A percentile compares a stretch with the other conserved stretches of the same genome.
phyloP scores from a whole-genome alignment of 345 rosid genomes.

The Triadica sebifera region DNA sequence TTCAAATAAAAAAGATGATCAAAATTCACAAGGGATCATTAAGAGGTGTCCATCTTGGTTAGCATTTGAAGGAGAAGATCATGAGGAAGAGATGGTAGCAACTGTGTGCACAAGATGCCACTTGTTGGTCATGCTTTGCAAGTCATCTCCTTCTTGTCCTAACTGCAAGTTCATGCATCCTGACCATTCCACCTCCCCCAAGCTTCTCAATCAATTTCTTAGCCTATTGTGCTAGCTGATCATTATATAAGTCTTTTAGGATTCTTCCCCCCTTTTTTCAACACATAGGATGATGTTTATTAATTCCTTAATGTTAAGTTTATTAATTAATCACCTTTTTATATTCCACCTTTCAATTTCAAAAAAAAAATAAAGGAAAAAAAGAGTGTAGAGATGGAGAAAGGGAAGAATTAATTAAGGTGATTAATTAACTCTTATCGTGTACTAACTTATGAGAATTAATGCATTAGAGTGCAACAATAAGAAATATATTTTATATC shows the following conservation, averaged over 20 bases:
- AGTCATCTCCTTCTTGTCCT: slow-evolving; percentile 76
- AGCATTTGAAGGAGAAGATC: slow-evolving; percentile 31
- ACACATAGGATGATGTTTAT: too few relatives aligned
- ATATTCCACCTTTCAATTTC: neutral
- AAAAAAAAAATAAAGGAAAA: slow-evolving; percentile 5
- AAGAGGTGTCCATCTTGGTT: slow-evolving; percentile 50
- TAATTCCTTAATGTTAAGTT: neutral
- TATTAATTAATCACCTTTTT: neutral
- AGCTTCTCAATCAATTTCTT: slow-evolving; percentile 49
- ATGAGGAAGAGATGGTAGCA: slow-evolving; percentile 62
- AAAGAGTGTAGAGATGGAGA: too few relatives aligned
- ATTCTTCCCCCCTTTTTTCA: neutral
- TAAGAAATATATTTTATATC: neutral
- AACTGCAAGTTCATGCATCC: slow-evolving; percentile 91
- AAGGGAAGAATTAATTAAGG: neutral
- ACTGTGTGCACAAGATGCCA: slow-evolving; percentile 73
- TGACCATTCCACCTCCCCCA: slow-evolving; percentile 41
- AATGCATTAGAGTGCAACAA: too few relatives aligned
- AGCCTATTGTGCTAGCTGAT: slow-evolving; percentile 49
- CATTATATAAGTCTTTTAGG: neutral
- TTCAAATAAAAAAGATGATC: slow-evolving; percentile 3
- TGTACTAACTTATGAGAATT: slow-evolving; percentile 11
- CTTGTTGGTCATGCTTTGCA: slow-evolving; percentile 81
- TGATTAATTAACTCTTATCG: neutral
- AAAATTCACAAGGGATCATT: slow-evolving; percentile 15